Evolutionary conservation across 2,329 filamentous ascomycete species (phyloP).

Genomic region (Colletotrichum sp.): DNA sequence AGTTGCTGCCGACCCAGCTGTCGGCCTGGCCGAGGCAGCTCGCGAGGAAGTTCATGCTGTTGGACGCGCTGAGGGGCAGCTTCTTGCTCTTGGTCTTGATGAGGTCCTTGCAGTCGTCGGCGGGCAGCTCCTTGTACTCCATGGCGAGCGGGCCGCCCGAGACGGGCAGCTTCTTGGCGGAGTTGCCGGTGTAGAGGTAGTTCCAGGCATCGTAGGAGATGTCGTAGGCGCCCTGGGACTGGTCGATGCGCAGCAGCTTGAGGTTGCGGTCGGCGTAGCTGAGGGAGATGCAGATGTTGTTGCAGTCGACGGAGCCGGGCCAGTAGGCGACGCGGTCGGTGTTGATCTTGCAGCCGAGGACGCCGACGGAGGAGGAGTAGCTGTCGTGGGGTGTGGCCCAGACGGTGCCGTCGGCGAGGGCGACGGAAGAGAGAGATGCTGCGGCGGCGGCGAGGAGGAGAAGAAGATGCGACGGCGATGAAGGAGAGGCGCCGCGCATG

Average conservation of each 20-base stretch:
- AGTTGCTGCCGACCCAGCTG: slow-evolving; percentile 55
- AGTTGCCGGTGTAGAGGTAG: slow-evolving; percentile 50
- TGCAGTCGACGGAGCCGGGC: slow-evolving; percentile 50
- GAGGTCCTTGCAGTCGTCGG: slow-evolving; percentile 52
- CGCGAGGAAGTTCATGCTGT: slow-evolving; percentile 58
- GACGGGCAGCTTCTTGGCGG: slow-evolving; percentile 49
- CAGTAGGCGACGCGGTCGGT: slow-evolving; percentile 59
- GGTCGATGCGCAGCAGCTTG: slow-evolving; percentile 29
- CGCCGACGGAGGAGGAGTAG: slow-evolving; percentile 54
- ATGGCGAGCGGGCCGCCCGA: slow-evolving; percentile 55
- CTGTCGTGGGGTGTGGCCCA: slow-evolving; percentile 51
- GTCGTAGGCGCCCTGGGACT: slow-evolving; percentile 48
- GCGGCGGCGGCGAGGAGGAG: neutral
- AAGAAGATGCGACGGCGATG: neutral
- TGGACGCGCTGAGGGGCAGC: slow-evolving; percentile 51
- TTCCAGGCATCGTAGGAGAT: slow-evolving; percentile 59
- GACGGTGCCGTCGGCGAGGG: slow-evolving; percentile 14
- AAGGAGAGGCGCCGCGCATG: slow-evolving; percentile 11
- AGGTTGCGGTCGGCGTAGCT: slow-evolving; percentile 24
- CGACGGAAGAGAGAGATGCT: neutral
- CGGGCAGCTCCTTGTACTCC: slow-evolving; percentile 48
- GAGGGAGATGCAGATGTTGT: slow-evolving; percentile 47
- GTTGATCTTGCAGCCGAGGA: slow-evolving; percentile 57
- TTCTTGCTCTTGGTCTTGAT: slow-evolving; percentile 45
- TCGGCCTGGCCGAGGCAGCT: slow-evolving; percentile 43